A percentile compares a stretch with the other conserved stretches of the same genome.
Conservation (phyloP, 495 filamentous ascomycete genomes). For the Daldinia concentrica region DNA sequence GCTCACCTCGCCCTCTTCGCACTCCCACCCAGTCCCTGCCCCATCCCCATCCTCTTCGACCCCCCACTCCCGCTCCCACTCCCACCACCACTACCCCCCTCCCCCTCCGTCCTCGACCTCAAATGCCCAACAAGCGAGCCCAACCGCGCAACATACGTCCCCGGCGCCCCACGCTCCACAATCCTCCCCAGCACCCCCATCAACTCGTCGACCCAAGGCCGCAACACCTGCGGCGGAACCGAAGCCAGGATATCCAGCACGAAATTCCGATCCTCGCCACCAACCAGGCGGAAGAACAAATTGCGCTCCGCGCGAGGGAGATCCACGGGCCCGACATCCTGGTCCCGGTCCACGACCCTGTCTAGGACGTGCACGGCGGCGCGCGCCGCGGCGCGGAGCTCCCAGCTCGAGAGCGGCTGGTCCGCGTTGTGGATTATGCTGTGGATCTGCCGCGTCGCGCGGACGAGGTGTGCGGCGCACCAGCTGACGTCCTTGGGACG, state of each 20-base stretch:
- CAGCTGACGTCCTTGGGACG: slow-evolving; percentile 45
- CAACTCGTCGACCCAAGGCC: slow-evolving; percentile 36
- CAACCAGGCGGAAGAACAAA: slow-evolving; percentile 53
- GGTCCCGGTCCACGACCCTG: slow-evolving; percentile 49
- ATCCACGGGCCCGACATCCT: slow-evolving; percentile 40
- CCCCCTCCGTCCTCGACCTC: neutral
- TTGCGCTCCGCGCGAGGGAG: slow-evolving; percentile 43
- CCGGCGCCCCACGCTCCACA: slow-evolving; percentile 13
- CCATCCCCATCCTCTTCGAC: slow-evolving; percentile 23
- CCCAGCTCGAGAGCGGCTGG: slow-evolving; percentile 45
- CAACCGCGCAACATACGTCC: slow-evolving; percentile 28
- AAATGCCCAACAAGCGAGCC: slow-evolving; percentile 24
- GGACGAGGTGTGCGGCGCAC: slow-evolving; percentile 52
- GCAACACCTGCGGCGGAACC: slow-evolving; percentile 44
- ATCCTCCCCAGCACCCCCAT: slow-evolving; percentile 25
- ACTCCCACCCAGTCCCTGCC: slow-evolving; percentile 8
- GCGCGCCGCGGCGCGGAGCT: slow-evolving; percentile 51
- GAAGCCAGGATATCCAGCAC: slow-evolving; percentile 50
- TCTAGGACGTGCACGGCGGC: slow-evolving; percentile 54
- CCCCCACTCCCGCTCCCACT: neutral
- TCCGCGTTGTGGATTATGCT: slow-evolving; percentile 48
- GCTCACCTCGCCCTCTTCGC: slow-evolving; percentile 29
- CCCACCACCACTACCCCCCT: neutral
- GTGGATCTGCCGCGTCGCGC: slow-evolving; percentile 49
- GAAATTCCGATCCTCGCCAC: slow-evolving; percentile 50